Evolutionary conservation across 2,329 filamentous ascomycete species (phyloP).

Genomic region (Tolypocladium capitatum): DNA sequence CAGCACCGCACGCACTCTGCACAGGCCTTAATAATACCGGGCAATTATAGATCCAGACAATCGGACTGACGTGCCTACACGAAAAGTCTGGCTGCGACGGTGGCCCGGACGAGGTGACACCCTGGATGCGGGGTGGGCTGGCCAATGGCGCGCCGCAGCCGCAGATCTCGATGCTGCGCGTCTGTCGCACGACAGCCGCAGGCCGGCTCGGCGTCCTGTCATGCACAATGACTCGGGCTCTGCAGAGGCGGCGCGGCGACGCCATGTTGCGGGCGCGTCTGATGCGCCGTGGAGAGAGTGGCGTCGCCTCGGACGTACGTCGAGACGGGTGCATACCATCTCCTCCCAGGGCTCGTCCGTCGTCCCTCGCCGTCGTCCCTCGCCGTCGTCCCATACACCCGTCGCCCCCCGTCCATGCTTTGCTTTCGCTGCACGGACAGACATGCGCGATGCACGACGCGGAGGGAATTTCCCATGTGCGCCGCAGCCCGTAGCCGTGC

Average conservation of each 20-base stretch:
- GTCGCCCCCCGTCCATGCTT: not conserved
- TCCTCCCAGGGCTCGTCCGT: no score
- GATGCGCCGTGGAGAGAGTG: no score
- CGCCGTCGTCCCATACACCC: no score
- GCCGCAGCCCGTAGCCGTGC: not conserved
- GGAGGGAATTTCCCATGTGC: no score
- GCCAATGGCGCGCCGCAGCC: constrained; percentile 8
- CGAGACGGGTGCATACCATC: constrained; percentile 1
- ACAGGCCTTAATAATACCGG: not conserved
- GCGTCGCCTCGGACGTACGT: no score
- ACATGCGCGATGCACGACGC: not conserved
- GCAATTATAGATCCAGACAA: not conserved
- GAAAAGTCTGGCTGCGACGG: not conserved
- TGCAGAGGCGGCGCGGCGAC: not conserved
- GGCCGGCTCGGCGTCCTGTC: not conserved
- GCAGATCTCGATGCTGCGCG: constrained; percentile 15
- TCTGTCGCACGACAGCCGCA: constrained; percentile 9
- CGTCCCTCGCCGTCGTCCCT: no score
- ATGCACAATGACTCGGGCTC: not conserved
- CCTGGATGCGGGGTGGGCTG: not conserved
- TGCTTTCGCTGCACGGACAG: not conserved
- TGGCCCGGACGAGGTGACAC: not conserved
- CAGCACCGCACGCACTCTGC: not conserved
- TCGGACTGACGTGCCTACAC: not conserved
- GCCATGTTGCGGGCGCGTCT: not conserved